Evolutionary conservation across 2,329 filamentous ascomycete genomes (phyloP).

Genomic region (Amauroascus verrucosus): DNA sequence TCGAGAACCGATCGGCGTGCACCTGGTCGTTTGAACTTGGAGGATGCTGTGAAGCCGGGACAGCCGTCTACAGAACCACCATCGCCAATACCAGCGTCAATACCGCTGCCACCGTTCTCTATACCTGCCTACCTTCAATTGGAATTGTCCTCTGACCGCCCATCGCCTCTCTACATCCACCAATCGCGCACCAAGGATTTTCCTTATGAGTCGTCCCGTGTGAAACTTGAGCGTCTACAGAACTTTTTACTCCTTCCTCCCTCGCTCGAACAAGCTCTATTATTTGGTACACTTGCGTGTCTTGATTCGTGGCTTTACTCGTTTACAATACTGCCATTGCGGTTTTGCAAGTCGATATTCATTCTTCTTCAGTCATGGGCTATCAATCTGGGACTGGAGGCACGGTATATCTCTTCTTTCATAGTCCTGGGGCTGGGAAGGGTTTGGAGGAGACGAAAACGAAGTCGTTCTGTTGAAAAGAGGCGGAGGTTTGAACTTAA

Average conservation of each 20-base stretch:
- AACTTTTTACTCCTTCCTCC: constrained; percentile 79
- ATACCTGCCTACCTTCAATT: constrained; percentile 57
- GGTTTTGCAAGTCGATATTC: constrained; percentile 70
- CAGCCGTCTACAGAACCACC: constrained; percentile 19
- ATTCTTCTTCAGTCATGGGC: constrained; percentile 72
- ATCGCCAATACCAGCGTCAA: constrained; percentile 42
- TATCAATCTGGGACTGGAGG: constrained; percentile 61
- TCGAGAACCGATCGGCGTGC: constrained; percentile 26
- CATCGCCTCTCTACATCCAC: constrained; percentile 55
- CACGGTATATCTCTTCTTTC: constrained; percentile 60
- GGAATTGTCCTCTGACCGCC: constrained; percentile 50
- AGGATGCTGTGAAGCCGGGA: constrained; percentile 15
- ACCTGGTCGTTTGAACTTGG: constrained; percentile 25
- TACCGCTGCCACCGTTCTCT: constrained; percentile 53
- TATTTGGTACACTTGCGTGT: constrained; percentile 83
- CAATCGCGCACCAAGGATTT: constrained; percentile 47
- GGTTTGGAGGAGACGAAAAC: constrained; percentile 51
- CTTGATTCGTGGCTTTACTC: constrained; percentile 94
- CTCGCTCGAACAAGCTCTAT: constrained; percentile 71
- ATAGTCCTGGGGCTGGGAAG: constrained; percentile 71
- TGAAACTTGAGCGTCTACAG: constrained; percentile 82
- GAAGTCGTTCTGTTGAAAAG: constrained; percentile 16
- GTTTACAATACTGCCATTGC: constrained; percentile 85
- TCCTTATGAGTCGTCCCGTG: constrained; percentile 82
- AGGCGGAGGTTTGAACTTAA: not conserved